A percentile compares a stretch with the other conserved stretches of the same genome.
phyloP scores from a whole-genome alignment of 371 early-diverging fungal species.

The Haplosporangium sp. region DNA sequence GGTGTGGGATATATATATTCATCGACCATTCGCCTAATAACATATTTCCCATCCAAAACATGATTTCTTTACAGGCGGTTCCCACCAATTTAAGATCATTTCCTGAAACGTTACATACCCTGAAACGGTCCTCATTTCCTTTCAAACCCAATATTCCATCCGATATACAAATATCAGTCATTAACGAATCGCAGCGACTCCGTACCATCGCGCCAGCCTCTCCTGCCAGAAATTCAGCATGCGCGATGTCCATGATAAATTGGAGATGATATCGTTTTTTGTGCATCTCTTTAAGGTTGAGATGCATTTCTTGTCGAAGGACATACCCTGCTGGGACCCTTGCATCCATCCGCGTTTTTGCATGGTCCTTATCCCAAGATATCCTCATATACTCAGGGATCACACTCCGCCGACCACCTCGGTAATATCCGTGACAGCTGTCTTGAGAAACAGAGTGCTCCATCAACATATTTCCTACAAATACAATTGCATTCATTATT shows the following conservation, averaged over 20 bases:
- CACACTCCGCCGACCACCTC: slow-evolving; percentile 23
- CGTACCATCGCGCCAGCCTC: slow-evolving; percentile 1
- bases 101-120: slow-evolving; percentile 27
- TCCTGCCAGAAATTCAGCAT: slow-evolving; percentile 3
- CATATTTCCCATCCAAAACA: slow-evolving; percentile 8
- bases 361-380: neutral
- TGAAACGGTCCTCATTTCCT: neutral
- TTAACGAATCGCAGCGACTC: neutral
- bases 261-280: slow-evolving; percentile 27
- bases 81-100: neutral
- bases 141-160: neutral
- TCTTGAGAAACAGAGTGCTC: slow-evolving; percentile 6
- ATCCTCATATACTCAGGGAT: slow-evolving; percentile 19
- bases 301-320: slow-evolving; percentile 26
- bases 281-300: slow-evolving; percentile 17
- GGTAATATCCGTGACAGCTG: slow-evolving; percentile 20
- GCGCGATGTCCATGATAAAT: neutral
- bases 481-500: slow-evolving; percentile 20
- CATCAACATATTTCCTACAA: slow-evolving; percentile 3
- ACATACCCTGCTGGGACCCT: slow-evolving; percentile 25
- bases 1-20: slow-evolving; percentile 13
- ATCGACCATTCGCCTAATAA: slow-evolving; percentile 3
- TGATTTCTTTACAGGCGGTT: slow-evolving; percentile 2
- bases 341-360: slow-evolving; percentile 9
- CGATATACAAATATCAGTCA: slow-evolving; percentile 5